Percentiles rank a stretch among this genome's conserved stretches.
These are phyloP conservation scores for Eutypella sp. DNA, from an alignment of 2,329 filamentous ascomycete genomes.

Conservation along the genomic window DNA sequence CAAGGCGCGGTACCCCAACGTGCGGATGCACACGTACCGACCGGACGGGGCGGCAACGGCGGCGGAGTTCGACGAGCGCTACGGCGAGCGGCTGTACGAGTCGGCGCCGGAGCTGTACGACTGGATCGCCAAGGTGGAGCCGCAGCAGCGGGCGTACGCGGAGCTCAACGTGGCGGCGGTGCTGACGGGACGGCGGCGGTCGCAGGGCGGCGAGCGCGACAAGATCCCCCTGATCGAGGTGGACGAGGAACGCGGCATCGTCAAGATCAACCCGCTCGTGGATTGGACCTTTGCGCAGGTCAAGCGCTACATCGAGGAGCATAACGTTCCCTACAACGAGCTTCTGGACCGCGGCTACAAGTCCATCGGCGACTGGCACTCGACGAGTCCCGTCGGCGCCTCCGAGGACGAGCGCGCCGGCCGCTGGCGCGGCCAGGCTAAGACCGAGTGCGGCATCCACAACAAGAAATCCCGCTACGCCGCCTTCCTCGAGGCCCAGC, in stretches of 20 bases:
- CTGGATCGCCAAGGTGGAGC: slow-evolving; percentile 96
- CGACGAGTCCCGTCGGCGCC: slow-evolving; percentile 81
- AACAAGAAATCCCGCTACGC: slow-evolving; percentile 95
- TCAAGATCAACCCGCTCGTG: slow-evolving; percentile 97
- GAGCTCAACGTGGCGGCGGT: slow-evolving; percentile 86
- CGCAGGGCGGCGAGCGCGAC: slow-evolving; percentile 88
- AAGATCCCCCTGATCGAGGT: slow-evolving; percentile 88
- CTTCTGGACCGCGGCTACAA: slow-evolving; percentile 95
- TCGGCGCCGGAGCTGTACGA: slow-evolving; percentile 86
- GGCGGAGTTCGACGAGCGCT: slow-evolving; percentile 73
- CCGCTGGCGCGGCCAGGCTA: slow-evolving; percentile 91
- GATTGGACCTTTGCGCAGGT: slow-evolving; percentile 93
- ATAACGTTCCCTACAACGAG: slow-evolving; percentile 89
- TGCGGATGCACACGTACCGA: slow-evolving; percentile 85
- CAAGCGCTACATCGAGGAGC: slow-evolving; percentile 75
- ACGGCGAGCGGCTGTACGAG: slow-evolving; percentile 83
- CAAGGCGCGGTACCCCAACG: slow-evolving; percentile 67
- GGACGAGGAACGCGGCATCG: slow-evolving; percentile 77
- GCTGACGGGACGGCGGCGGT: slow-evolving; percentile 84
- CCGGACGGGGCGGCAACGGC: slow-evolving; percentile 69
- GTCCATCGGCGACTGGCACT: slow-evolving; percentile 97
- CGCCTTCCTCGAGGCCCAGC: slow-evolving; percentile 71
- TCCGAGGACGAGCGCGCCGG: slow-evolving; percentile 95
- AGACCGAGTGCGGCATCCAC: slow-evolving; percentile 98
- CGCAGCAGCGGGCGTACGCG: slow-evolving; percentile 83